Base-by-base conservation (phyloP, 1,284 basidiomycete species). In the Rhodotorula sp. region DNA sequence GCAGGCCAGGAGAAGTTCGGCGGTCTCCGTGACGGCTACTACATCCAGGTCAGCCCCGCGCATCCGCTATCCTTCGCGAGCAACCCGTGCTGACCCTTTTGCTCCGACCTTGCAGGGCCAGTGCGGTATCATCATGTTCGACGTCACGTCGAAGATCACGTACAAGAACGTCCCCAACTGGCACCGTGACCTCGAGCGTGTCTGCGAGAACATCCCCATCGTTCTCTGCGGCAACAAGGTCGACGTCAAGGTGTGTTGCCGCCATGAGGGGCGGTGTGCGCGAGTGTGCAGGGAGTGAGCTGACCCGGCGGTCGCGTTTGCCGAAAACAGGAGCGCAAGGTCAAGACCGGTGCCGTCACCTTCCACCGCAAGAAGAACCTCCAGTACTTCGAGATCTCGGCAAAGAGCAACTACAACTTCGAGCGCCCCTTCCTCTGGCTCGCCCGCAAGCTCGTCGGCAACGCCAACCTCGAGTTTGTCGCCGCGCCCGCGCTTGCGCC, bases 281-380 rank as follows among this genome's bases (percentile, higher is more conserved):
- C 17, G 7, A 34, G 2, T 7, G 21, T 34, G 27, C 12, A 5
- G 52, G 19, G 27, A 16, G 10, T 25, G 7, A 54, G 53, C 53
- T 54, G 53, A 54, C 27, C 53, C 4, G 14, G 25, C 27, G 17
- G 17, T 17, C 55, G 8, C 25, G 7, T 19, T 34, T 7, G n/a
- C 14, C 45, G 13, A 19, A 21, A 50, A 50, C 81, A 97, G 95
- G 97, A 99, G 85, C 92, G 97, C 78, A 99, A 99, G 88, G 97
- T 99, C 78, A 99, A 99, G 88, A 99, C 96, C 53, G 92, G 77
- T 27, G 90, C 91, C 67, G 96, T 99, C 72, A 99, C 97, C 70
- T 99, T 99, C 91, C 97, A 99, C 88, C 88, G 97, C 82, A 99
- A 99, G 91, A 99, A 99, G 89, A 98, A 97, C 86, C 88, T 99